Conservation (phyloP, 2,329 filamentous ascomycete genomes). For the Fonsecaea multimorphosa region DNA sequence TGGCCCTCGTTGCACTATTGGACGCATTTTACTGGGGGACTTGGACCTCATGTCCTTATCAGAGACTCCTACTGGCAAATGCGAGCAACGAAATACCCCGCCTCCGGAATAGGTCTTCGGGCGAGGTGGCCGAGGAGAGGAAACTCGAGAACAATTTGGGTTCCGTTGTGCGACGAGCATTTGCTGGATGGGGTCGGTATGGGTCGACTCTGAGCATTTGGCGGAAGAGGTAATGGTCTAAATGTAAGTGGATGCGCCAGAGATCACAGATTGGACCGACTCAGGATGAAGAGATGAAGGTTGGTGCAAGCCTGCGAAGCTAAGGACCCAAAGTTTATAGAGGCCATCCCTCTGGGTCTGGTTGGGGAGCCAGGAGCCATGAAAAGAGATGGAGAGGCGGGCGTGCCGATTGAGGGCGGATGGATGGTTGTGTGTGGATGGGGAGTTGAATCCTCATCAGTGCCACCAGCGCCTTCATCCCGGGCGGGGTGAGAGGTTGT, state of each 20-base stretch:
- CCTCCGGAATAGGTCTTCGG: constrained; percentile 3
- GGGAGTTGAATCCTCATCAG: constrained; percentile 21
- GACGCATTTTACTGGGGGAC: constrained; percentile 9
- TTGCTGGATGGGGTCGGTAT: constrained; percentile 15
- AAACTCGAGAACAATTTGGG: background rate
- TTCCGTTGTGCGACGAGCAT: constrained; percentile 1
- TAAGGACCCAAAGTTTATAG: constrained; percentile 8
- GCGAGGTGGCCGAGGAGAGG: constrained; percentile 6
- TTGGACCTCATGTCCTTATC: constrained; percentile 28
- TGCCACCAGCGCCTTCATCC: background rate
- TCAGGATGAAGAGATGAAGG: constrained; percentile 14
- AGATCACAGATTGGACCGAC: constrained; percentile 2
- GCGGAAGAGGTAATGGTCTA: constrained; percentile 7
- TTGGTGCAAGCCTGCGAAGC: constrained; percentile 13
- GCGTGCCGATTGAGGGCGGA: background rate
- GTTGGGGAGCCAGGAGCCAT: background rate
- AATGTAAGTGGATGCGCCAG: constrained; percentile 14
- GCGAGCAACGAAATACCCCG: constrained; percentile 18
- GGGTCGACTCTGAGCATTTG: constrained; percentile 11
- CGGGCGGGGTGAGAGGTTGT: constrained; percentile 1
- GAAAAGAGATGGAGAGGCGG: constrained; percentile 11
- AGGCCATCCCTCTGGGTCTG: constrained; percentile 8
- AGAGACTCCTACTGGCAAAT: constrained; percentile 20
- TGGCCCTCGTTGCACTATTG: constrained; percentile 1
- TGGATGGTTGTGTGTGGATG: constrained; percentile 18